Conservation (phyloP, 352 stramenopile species). For the Pythium aristosporum region DNA sequence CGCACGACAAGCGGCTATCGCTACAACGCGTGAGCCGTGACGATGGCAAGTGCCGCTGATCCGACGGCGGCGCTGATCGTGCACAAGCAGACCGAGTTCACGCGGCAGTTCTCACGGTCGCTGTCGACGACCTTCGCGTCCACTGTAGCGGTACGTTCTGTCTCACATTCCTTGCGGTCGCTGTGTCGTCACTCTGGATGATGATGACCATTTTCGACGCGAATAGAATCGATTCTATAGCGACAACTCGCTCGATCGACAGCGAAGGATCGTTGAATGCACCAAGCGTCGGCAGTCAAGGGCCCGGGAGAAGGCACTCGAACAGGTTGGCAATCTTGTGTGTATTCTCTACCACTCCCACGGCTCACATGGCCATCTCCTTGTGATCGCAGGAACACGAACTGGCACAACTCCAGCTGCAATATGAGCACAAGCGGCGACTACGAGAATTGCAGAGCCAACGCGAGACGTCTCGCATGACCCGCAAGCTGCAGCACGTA, state of each 20-base stretch:
- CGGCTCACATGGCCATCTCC: background rate
- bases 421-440: slow-evolving; percentile 43
- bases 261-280: slow-evolving; percentile 53
- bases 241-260: slow-evolving; percentile 64
- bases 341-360: background rate
- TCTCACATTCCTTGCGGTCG: background rate
- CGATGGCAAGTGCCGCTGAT: slow-evolving; percentile 5
- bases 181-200: background rate
- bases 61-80: slow-evolving; percentile 27
- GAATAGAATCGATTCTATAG: slow-evolving; percentile 70
- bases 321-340: slow-evolving; percentile 39
- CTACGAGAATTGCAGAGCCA: slow-evolving; percentile 40
- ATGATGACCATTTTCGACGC: background rate
- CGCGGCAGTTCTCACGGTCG: slow-evolving; percentile 21
- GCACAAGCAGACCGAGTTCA: slow-evolving; percentile 27
- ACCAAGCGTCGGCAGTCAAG: slow-evolving; percentile 54
- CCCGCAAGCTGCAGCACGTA: slow-evolving; percentile 57
- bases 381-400: slow-evolving; percentile 35
- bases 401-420: slow-evolving; percentile 43
- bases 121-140: slow-evolving; percentile 24
- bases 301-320: slow-evolving; percentile 44
- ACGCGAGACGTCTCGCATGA: slow-evolving; percentile 55
- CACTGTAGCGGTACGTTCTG: slow-evolving; percentile 23
- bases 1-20: background rate
- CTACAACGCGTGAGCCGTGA: background rate